phyloP scores from a whole-genome alignment of 257 asterid species.

The Vinca minor region DNA sequence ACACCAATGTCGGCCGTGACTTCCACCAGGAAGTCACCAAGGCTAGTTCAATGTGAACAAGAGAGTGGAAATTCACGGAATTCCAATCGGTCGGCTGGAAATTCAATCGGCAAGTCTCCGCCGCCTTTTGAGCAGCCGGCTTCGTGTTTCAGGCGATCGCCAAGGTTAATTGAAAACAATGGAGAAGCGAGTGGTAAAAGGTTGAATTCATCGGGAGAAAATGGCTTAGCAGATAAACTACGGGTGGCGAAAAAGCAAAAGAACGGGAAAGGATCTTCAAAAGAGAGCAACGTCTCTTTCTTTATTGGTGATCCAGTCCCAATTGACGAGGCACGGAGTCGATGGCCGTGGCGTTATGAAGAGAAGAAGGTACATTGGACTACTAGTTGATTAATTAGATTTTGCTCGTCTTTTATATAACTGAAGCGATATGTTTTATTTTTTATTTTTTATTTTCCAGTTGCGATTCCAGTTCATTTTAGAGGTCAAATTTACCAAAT shows the following conservation, averaged over 20 bases:
- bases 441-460: neutral
- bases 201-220: neutral
- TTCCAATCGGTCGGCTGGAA: neutral
- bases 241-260: neutral
- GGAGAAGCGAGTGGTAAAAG: neutral
- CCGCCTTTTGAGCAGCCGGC: neutral
- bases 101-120: neutral
- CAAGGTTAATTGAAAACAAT: neutral
- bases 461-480: neutral
- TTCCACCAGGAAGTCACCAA: neutral
- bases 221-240: neutral
- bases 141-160: neutral
- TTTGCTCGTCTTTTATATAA: neutral
- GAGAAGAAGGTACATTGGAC: constrained; percentile 2
- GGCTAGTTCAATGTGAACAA: neutral
- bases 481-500: neutral
- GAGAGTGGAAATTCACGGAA: neutral
- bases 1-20: neutral
- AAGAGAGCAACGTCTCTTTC: neutral
- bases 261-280: neutral
- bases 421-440: too few relatives aligned
- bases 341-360: constrained; percentile 7
- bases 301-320: constrained; percentile 4
- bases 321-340: neutral
- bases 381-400: neutral